A percentile compares a stretch with the other conserved stretches of the same genome.
Conservation (phyloP, 768 basidiomycete species). For the Aureoboletus auriporus region DNA sequence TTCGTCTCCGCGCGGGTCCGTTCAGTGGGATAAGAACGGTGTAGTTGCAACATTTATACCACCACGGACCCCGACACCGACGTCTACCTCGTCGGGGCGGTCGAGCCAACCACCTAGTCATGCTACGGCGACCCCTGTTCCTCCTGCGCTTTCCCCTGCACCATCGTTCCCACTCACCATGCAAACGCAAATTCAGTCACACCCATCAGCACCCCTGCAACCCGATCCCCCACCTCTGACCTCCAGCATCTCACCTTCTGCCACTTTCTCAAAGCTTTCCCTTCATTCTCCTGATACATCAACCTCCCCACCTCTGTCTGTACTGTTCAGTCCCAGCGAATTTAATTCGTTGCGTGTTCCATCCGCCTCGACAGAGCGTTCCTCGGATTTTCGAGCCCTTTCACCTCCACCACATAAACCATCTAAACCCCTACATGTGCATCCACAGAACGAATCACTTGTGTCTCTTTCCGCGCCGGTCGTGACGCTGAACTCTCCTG, state of each 20-base stretch:
- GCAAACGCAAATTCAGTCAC: no score
- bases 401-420: slow-evolving; percentile 18
- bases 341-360: neutral
- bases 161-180: neutral
- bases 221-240: neutral
- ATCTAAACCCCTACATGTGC: slow-evolving; percentile 27
- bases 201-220: neutral
- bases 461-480: slow-evolving; percentile 7
- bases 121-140: neutral
- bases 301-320: slow-evolving; percentile 8
- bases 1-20: slow-evolving; percentile 16
- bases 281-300: slow-evolving; percentile 34
- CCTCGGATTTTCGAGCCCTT: slow-evolving; percentile 1
- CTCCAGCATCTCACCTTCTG: slow-evolving; percentile 39
- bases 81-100: neutral
- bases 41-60: slow-evolving; percentile 12
- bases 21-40: slow-evolving; percentile 14
- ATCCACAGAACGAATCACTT: slow-evolving; percentile 19
- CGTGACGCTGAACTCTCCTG: slow-evolving; percentile 6
- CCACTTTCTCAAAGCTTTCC: slow-evolving; percentile 51
- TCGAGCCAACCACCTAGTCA: slow-evolving; percentile 8
- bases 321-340: slow-evolving; percentile 9
- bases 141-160: neutral
- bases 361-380: neutral
- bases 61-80: slow-evolving; percentile 4